phyloP scores from a whole-genome alignment of 1,284 basidiomycete species.

The Melanopsichium pennsylvanicum region DNA sequence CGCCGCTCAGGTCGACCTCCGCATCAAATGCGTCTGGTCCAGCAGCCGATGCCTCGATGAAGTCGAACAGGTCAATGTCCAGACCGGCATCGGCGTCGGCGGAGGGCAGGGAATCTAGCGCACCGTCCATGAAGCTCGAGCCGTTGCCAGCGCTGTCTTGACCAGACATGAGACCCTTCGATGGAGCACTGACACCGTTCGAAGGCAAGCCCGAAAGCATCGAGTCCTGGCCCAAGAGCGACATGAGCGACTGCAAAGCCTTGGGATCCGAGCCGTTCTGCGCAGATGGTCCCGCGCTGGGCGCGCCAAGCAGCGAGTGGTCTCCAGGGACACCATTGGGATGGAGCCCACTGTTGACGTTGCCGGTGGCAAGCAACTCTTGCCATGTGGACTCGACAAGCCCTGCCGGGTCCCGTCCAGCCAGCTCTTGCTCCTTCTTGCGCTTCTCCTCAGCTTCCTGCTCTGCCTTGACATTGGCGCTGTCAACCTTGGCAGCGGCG shows the following conservation, averaged over 20 bases:
- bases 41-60: slow-evolving; percentile 50
- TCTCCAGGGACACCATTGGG: slow-evolving; percentile 8
- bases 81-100: slow-evolving; percentile 44
- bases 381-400: slow-evolving; percentile 54
- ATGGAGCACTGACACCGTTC: slow-evolving; percentile 13
- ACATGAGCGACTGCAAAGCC: slow-evolving; percentile 45
- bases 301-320: slow-evolving; percentile 26
- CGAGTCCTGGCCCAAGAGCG: slow-evolving; percentile 43
- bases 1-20: slow-evolving; percentile 42
- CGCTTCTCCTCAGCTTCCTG: slow-evolving; percentile 39
- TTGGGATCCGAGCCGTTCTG: slow-evolving; percentile 33
- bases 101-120: slow-evolving; percentile 31
- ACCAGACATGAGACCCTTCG: slow-evolving; percentile 12
- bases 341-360: slow-evolving; percentile 13
- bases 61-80: slow-evolving; percentile 54
- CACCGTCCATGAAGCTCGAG: slow-evolving; percentile 29
- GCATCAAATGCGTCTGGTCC: slow-evolving; percentile 47
- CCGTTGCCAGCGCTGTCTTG: slow-evolving; percentile 9
- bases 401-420: slow-evolving; percentile 41
- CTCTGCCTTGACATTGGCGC: slow-evolving; percentile 40
- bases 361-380: slow-evolving; percentile 37
- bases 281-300: slow-evolving; percentile 19
- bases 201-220: slow-evolving; percentile 30
- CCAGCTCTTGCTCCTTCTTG: slow-evolving; percentile 38
- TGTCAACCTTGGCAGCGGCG: slow-evolving; percentile 31